phyloP scores from a whole-genome alignment of 2,329 filamentous ascomycete species.

The Colletotrichum sansevieriae region DNA sequence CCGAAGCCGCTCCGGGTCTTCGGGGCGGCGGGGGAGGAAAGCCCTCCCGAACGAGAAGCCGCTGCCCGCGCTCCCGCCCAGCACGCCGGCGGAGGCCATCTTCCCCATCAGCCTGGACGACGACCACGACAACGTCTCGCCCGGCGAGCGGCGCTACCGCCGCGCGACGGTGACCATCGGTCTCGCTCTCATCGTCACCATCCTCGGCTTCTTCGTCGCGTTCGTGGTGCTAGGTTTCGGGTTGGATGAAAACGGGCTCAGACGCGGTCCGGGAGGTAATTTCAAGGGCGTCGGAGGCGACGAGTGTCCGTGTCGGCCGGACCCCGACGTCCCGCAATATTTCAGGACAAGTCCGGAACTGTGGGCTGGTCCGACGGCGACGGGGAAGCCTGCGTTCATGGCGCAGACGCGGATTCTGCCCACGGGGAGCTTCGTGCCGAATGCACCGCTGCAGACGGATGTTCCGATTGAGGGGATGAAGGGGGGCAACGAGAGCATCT shows the following conservation, averaged over 20 bases:
- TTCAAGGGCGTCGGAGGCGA: slow-evolving; percentile 40
- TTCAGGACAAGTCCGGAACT: slow-evolving; percentile 73
- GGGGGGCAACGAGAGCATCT: slow-evolving; percentile 73
- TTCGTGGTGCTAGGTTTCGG: slow-evolving; percentile 53
- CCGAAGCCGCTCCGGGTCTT: slow-evolving; percentile 33
- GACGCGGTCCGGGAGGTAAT: slow-evolving; percentile 41
- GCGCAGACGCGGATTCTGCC: slow-evolving; percentile 79
- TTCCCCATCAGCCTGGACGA: slow-evolving; percentile 28
- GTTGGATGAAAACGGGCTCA: slow-evolving; percentile 40
- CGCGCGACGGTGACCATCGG: slow-evolving; percentile 27
- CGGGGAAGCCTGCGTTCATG: slow-evolving; percentile 76
- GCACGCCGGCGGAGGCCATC: slow-evolving; percentile 19
- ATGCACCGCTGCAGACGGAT: slow-evolving; percentile 78
- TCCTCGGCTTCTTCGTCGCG: slow-evolving; percentile 53
- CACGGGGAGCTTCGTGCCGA: slow-evolving; percentile 74
- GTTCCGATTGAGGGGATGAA: slow-evolving; percentile 74
- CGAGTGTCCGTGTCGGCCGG: slow-evolving; percentile 49
- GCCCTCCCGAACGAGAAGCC: slow-evolving; percentile 41
- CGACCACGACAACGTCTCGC: slow-evolving; percentile 12
- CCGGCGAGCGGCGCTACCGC: slow-evolving; percentile 20
- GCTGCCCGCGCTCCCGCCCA: slow-evolving; percentile 40
- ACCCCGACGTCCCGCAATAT: slow-evolving; percentile 68
- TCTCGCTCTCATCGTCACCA: slow-evolving; percentile 46
- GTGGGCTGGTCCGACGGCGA: slow-evolving; percentile 76
- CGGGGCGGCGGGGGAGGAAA: slow-evolving; percentile 39